These are phyloP conservation scores for Stagonosporopsis vannaccii DNA, from an alignment of 2,329 filamentous ascomycete genomes.

Conservation along the genomic window DNA sequence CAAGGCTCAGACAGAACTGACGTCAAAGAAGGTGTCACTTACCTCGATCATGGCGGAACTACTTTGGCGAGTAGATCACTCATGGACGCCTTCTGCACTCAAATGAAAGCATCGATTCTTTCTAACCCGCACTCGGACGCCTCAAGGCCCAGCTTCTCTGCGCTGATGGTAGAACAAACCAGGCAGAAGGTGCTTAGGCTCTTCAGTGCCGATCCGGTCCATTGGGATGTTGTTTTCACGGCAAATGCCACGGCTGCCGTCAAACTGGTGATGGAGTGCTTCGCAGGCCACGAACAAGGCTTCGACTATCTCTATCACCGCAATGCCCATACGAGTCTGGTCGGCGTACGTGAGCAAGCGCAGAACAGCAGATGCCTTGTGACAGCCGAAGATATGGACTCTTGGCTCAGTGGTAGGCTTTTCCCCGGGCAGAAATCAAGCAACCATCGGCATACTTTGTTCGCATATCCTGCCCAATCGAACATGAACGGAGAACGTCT, in stretches of 20 bases:
- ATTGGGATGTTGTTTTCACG: constrained; percentile 91
- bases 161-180: constrained; percentile 63
- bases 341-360: constrained; percentile 78
- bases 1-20: background rate
- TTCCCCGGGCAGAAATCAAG: constrained; percentile 19
- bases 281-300: constrained; percentile 68
- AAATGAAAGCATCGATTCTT: constrained; percentile 66
- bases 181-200: constrained; percentile 64
- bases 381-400: constrained; percentile 67
- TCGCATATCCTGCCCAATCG: constrained; percentile 89
- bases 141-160: constrained; percentile 65
- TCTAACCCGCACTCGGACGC: constrained; percentile 72
- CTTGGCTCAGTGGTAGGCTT: constrained; percentile 61
- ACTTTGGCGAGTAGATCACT: constrained; percentile 60
- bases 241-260: constrained; percentile 89
- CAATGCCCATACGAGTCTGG: constrained; percentile 84
- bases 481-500: constrained; percentile 86
- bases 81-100: constrained; percentile 62
- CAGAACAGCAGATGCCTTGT: constrained; percentile 68
- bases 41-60: constrained; percentile 65
- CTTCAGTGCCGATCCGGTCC: constrained; percentile 78
- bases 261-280: constrained; percentile 81
- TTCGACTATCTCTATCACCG: constrained; percentile 84
- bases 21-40: constrained; percentile 45
- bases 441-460: constrained; percentile 50